phyloP scores from a whole-genome alignment of 345 rosid genomes.

The Euphorbia lathyris region DNA sequence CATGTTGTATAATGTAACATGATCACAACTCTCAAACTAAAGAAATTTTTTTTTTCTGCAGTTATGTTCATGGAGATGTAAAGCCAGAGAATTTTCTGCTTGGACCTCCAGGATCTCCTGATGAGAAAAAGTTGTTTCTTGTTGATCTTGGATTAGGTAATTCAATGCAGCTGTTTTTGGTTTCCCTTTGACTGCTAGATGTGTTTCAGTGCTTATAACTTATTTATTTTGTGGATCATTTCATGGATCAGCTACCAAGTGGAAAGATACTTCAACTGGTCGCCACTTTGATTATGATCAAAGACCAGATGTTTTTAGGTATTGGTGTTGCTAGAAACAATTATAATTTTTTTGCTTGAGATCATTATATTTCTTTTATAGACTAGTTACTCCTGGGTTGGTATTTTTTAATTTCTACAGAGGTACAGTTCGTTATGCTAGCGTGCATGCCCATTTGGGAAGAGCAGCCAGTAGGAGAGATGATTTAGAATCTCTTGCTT shows the following conservation, averaged over 20 bases:
- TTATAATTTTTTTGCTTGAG: not conserved
- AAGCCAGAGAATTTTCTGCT: slow-evolving; percentile 51
- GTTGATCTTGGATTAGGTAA: slow-evolving; percentile 39
- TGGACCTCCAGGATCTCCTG: slow-evolving; percentile 36
- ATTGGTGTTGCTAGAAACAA: not conserved
- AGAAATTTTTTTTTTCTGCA: slow-evolving; percentile 12
- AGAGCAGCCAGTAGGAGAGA: slow-evolving; percentile 90
- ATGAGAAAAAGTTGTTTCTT: slow-evolving; percentile 42
- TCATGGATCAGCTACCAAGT: slow-evolving; percentile 69
- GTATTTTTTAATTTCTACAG: slow-evolving; percentile 31
- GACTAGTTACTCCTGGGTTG: not conserved
- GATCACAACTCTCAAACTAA: not conserved
- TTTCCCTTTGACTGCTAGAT: not conserved
- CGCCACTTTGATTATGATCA: slow-evolving; percentile 92
- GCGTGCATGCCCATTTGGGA: slow-evolving; percentile 96
- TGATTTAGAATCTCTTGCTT: slow-evolving; percentile 95
- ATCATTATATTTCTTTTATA: not conserved
- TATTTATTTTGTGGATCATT: slow-evolving; percentile 4
- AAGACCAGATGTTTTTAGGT: slow-evolving; percentile 96
- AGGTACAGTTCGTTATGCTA: slow-evolving; percentile 94
- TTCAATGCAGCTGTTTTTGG: not conserved
- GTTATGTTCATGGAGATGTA: slow-evolving; percentile 51
- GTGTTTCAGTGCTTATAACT: slow-evolving; percentile 5
- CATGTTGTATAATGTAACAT: not conserved
- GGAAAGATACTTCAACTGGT: slow-evolving; percentile 78